A percentile compares a stretch with the other conserved stretches of the same genome.
Conservation (phyloP, 2,329 filamentous ascomycete species). For the Fusarium sp. region DNA sequence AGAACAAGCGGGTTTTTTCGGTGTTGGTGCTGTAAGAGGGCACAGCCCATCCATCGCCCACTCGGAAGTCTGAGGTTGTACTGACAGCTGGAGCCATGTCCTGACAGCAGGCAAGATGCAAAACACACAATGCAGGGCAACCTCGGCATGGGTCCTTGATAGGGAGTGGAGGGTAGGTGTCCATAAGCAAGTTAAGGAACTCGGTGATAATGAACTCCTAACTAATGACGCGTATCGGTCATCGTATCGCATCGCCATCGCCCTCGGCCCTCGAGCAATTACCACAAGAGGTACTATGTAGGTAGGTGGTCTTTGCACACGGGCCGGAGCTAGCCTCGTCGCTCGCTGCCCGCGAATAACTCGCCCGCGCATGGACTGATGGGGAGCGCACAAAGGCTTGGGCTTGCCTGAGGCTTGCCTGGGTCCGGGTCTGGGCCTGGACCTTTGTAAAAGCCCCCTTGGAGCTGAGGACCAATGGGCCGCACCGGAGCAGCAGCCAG, state of each 20-base stretch:
- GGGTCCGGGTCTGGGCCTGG: constrained; percentile 3
- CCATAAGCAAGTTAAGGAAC: neutral
- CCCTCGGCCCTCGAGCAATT: neutral
- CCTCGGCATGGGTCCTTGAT: neutral
- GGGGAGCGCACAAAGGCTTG: neutral
- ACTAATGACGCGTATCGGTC: neutral
- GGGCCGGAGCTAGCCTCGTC: constrained; percentile 2
- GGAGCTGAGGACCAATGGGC: constrained; percentile 6
- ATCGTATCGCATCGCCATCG: neutral
- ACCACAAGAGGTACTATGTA: neutral
- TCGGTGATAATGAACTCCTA: neutral
- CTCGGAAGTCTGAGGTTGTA: constrained; percentile 3
- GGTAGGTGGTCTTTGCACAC: constrained; percentile 5
- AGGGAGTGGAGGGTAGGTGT: neutral
- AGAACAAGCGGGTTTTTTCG: neutral
- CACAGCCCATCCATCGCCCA: neutral
- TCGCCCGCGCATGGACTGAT: constrained; percentile 6
- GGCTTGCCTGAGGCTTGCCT: constrained; percentile 1
- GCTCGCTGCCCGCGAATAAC: neutral
- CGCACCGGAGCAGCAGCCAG: neutral
- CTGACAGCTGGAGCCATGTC: neutral
- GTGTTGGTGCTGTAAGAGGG: neutral
- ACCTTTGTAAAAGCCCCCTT: neutral
- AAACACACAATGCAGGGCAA: constrained; percentile 1
- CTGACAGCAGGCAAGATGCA: neutral